Evolutionary conservation across 2,329 filamentous ascomycete genomes (phyloP).

Genomic region (Colletotrichum sublineola): DNA sequence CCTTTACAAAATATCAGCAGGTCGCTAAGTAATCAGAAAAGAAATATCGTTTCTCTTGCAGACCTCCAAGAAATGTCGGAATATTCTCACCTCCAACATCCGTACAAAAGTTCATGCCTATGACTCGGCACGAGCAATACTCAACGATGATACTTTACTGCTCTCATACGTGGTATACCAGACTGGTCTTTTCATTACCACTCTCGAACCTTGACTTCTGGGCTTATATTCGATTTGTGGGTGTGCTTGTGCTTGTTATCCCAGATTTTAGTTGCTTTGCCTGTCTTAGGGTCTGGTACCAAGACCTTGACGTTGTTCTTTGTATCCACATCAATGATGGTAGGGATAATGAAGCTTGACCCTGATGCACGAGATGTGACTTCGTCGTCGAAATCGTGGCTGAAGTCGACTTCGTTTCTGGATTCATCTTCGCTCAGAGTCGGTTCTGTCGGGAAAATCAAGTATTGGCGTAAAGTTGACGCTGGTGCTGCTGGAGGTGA

Average conservation of each 20-base stretch:
- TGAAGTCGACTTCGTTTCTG: neutral
- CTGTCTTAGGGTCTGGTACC: constrained; percentile 10
- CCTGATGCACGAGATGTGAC: neutral
- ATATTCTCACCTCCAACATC: neutral
- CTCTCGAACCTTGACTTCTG: constrained; percentile 1
- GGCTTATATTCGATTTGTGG: neutral
- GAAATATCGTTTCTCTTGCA: too few relatives aligned
- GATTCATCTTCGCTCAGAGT: neutral
- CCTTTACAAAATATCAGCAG: too few relatives aligned
- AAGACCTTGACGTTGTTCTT: constrained; percentile 28
- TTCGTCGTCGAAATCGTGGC: neutral
- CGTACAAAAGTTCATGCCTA: neutral
- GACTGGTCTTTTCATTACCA: constrained; percentile 1
- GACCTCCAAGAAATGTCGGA: too few relatives aligned
- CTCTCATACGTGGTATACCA: neutral
- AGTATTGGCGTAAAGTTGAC: neutral
- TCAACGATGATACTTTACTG: rapidly evolving
- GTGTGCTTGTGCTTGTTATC: neutral
- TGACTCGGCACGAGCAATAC: rapidly evolving
- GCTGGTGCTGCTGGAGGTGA: neutral
- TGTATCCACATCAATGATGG: constrained; percentile 33
- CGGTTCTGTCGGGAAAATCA: neutral
- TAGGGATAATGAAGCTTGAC: constrained; percentile 12
- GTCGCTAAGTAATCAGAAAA: too few relatives aligned
- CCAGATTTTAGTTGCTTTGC: constrained; percentile 2